Conservation (phyloP, 2,329 filamentous ascomycete genomes). For the Arthrinium phaeospermum region DNA sequence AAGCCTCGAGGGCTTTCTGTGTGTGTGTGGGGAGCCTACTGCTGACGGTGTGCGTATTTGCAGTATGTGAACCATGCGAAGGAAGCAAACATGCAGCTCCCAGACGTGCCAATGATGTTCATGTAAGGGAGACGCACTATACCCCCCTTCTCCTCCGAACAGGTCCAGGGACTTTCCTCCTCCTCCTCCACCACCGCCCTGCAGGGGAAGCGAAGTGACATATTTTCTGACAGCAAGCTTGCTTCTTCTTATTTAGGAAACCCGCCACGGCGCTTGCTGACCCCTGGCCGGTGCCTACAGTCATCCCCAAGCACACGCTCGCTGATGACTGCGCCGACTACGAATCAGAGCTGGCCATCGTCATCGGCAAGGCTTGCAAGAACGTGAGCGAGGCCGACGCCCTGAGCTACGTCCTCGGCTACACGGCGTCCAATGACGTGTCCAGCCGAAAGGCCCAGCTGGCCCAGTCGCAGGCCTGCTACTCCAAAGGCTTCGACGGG, state of each 20-base stretch:
- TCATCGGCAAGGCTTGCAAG: conserved; percentile 56
- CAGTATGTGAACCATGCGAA: conserved; percentile 46
- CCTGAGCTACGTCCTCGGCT: conserved; percentile 66
- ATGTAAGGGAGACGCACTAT: conserved; percentile 39
- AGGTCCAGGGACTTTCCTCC: conserved; percentile 4
- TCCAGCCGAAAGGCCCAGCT: conserved; percentile 63
- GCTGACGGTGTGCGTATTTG: neutral
- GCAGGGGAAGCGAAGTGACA: neutral
- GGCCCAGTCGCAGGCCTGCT: conserved; percentile 60
- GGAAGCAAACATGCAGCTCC: conserved; percentile 58
- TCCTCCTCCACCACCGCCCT: neutral
- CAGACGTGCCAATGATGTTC: conserved; percentile 62
- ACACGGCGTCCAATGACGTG: conserved; percentile 68
- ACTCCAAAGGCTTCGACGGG: conserved; percentile 64
- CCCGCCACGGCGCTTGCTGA: conserved; percentile 59
- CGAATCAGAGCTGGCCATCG: conserved; percentile 63
- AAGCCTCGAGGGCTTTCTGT: neutral
- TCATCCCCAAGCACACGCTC: conserved; percentile 60
- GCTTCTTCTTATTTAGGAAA: conserved; percentile 44
- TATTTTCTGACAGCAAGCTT: neutral
- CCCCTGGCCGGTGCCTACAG: conserved; percentile 56
- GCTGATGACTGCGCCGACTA: conserved; percentile 62
- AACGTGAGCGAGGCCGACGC: conserved; percentile 63
- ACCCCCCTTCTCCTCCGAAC: neutral
- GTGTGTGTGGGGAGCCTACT: neutral